phyloP scores from a whole-genome alignment of 176 grass and related monocot species.

The Rhynchospora pubera region DNA sequence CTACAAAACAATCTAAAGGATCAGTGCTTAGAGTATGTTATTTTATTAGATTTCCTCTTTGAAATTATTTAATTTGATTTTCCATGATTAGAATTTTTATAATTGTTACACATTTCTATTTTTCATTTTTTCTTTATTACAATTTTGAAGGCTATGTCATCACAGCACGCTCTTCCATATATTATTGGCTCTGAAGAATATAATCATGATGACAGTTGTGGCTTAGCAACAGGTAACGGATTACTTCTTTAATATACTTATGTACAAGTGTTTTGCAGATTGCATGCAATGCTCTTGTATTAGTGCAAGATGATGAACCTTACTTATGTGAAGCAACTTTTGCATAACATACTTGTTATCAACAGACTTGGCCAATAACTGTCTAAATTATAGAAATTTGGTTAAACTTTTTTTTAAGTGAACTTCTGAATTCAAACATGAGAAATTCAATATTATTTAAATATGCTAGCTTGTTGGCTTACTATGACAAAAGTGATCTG shows the following conservation, averaged over 20 bases:
- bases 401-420: background rate
- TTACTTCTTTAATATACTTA: background rate
- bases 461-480: background rate
- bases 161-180: slow-evolving; percentile 43
- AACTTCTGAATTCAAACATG: background rate
- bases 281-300: background rate
- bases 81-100: background rate
- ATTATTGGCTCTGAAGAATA: slow-evolving; percentile 83
- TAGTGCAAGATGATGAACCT: background rate
- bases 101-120: background rate
- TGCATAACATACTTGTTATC: background rate
- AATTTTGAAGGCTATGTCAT: slow-evolving; percentile 47
- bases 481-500: too few species aligned
- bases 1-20: slow-evolving; percentile 30
- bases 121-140: background rate
- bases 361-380: background rate
- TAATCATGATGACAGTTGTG: slow-evolving; percentile 61
- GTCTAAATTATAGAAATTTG: background rate
- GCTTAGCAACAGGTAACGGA: slow-evolving; percentile 49
- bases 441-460: background rate
- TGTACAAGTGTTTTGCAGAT: background rate
- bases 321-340: background rate
- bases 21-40: slow-evolving; percentile 54
- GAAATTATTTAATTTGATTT: background rate
- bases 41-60: background rate